Base-by-base conservation (phyloP, 2,329 filamentous ascomycete species). In the Graphilbum fragrans region DNA sequence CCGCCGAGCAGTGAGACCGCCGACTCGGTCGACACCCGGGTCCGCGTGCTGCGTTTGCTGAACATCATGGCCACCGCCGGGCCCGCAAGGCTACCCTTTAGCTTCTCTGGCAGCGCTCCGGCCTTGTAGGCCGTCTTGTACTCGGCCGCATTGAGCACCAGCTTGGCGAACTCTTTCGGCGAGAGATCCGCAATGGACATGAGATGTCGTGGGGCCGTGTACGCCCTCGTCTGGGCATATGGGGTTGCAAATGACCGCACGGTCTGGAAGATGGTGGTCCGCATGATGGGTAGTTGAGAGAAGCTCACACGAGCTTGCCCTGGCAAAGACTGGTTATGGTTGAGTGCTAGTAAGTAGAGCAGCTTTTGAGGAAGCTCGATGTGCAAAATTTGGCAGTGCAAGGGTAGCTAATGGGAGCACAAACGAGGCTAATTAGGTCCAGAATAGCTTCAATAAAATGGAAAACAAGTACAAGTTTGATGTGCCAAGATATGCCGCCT, bases 41-140 rank as follows among this genome's bases (percentile, higher is more conserved):
- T 98, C 45, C 92, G 77, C 12, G 92, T 98, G 53, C 84, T 93
- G 51, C 88, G 80, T 67, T 98, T 98, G 71, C 74, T 93, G 69
- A 98, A 98, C 71, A 93, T 86, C 79, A 98, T 82, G 50, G 92
- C 90, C 25, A 98, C 76, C 0, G 87, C 88, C 61, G 86, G 78
- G 40, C 86, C 84, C 1, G 73, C 63, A 47, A 98, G 65, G 11
- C 74, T 67, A 33, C 71, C 69, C 41, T 71, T 65, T 41, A 93
- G 65, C 41, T 72, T 66, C 36, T 77, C 75, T 18, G 77, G 74
- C 60, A 46, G 48, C 31, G 45, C 45, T 9, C 53, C 53, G n/a
- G 54, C 49, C 47, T 93, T 94, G 65, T 90, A 77, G 42, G 77
- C 69, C 41, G 74, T 62, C 62, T 96, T 96, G 65, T 86, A 77